Evolutionary conservation across 139 green algal species (phyloP), one percentile per base, ranked within the genome.

Genomic region (Penium margaritaceum): DNA sequence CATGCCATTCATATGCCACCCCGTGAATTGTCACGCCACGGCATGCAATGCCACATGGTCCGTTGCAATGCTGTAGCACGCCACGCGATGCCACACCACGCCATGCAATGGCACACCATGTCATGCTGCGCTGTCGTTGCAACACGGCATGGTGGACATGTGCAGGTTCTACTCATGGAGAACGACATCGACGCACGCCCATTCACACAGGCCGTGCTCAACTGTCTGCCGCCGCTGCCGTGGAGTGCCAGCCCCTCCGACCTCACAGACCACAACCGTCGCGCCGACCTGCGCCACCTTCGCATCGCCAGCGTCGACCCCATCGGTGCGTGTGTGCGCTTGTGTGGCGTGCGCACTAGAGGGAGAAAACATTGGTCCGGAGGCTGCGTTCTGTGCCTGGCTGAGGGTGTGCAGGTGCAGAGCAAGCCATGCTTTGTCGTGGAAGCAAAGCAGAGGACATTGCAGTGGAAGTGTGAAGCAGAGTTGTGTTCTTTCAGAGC

Each of bases 161-260:
- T 41, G 74, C 74, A 80, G 74, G 53, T 80, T 21, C 43, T 84
- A 0, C 83, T 87, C 1, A 77, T 82, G 15, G 75, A 85, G 72
- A 64, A 83, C 21, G 83, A 84, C 68, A 83, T 84, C 53, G 57
- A 83, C 57, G 53, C 46, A 35, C 63, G 58, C 44, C 79, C 70
- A 30, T 85, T 87, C 54, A 51, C 75, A 32, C 39, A 87, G 12
- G 88, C 88, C 0, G 91, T 98, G 38, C 87, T 96, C 70, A 90
- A 86, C 36, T 98, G 93, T 82, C 87, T 98, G 46, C 93, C 93
- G n/a, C 85, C 84, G 5, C 85, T 96, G 75, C 93, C 93, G 3
- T 98, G 93, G 93, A 64, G 34, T 41, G 64, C 81, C 24, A 19
- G 65, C 17, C 27, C 55, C 17, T 24, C 36, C 7, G 63, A 78